Evolutionary conservation across 1,139 yeast species (phyloP).

Genomic region (Nakaseomyces bracarensis): DNA sequence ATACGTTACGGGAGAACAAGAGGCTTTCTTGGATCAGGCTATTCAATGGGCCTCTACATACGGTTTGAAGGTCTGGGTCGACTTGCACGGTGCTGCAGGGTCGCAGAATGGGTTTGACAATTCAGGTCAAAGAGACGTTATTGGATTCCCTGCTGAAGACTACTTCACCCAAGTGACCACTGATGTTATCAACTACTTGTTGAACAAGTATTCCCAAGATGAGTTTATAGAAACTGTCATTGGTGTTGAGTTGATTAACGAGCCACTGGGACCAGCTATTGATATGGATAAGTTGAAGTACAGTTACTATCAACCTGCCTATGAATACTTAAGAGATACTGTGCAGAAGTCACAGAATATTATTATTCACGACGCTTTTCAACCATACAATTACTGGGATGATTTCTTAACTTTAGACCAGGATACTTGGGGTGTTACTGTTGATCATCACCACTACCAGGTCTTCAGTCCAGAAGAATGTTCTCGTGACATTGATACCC

Average conservation of each 20-base stretch:
- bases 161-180: constrained; percentile 32
- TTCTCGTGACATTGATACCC: constrained; percentile 47
- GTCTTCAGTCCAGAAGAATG: constrained; percentile 66
- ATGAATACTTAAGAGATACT: constrained; percentile 32
- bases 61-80: constrained; percentile 76
- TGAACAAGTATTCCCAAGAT: constrained; percentile 57
- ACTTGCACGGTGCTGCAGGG: constrained; percentile 95
- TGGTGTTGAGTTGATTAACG: constrained; percentile 82
- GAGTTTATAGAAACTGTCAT: constrained; percentile 63
- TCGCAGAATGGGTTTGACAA: constrained; percentile 96
- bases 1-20: constrained; percentile 83
- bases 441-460: constrained; percentile 91
- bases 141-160: constrained; percentile 52
- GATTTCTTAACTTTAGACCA: constrained; percentile 36
- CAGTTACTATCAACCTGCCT: constrained; percentile 39
- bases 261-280: constrained; percentile 71
- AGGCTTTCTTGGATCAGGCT: constrained; percentile 61
- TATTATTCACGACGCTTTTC: constrained; percentile 48
- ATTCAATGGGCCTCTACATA: constrained; percentile 62
- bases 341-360: constrained; percentile 29
- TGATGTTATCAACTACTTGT: constrained; percentile 33
- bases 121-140: constrained; percentile 70
- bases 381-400: constrained; percentile 55
- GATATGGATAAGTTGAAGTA: constrained; percentile 51
- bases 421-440: constrained; percentile 56